Evolutionary conservation across 2,329 filamentous ascomycete species (phyloP), one percentile per base, ranked within the genome.

Genomic region (Thelonectria olida): DNA sequence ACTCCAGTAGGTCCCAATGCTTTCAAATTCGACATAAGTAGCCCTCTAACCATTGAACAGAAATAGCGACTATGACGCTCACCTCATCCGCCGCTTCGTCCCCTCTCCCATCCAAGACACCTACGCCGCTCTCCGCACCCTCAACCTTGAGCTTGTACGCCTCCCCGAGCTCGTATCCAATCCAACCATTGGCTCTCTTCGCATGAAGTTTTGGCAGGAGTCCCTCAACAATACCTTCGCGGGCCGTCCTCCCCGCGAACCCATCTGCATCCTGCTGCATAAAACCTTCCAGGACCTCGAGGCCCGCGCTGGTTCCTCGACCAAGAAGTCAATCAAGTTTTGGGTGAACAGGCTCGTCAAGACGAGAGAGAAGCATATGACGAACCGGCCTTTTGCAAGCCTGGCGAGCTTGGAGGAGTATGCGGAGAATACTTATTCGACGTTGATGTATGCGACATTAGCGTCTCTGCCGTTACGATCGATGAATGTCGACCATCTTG

Each of bases 121-220:
- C 67, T 97, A 98, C 79, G 87, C 97, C 68, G 93, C 94, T 61
- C 88, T 99, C 59, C 92, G 95, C 65, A 91, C 94, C 51, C 89
- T 99, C 77, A 99, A 99, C 75, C 86, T 98, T 71, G 95, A 97
- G 76, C 87, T 97, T 62, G 92, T 95, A 44, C 88, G 92, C 58
- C 91, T 98, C 64, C 93, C 96, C 58, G 95, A 98, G 78, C 88
- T 92, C 12, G 94, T 96, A 19, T 96, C 92, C 47, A 96, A 91
- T 62, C 88, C 92, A n/a, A 90, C 90, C 4, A 92, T 98, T 62
- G 95, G 93, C 50, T 84, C 90, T 53, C 88, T 98, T 84, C 93
- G 96, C 66, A 90, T 97, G 78, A 92, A 97, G 76, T 98, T 98
- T 82, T 98, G 96, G 92, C 88, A 92, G 50, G 94, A 98, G 70